Evolutionary conservation across 2,329 filamentous ascomycete species (phyloP).

Genomic region (Pyrenochaeta sp.): DNA sequence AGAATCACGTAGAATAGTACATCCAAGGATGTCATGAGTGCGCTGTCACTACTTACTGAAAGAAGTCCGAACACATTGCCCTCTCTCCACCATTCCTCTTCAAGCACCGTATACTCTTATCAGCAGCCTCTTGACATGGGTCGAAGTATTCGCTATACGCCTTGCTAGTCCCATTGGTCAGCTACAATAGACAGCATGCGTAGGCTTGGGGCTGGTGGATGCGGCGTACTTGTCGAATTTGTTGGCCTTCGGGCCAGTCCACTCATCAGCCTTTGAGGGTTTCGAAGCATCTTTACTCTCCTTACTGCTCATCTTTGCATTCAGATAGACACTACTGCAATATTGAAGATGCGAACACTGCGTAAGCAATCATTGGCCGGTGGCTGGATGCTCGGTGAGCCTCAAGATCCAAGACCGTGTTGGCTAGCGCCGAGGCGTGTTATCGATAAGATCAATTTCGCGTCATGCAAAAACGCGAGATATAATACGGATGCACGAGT

Average conservation of each 20-base stretch:
- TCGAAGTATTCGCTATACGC: slow-evolving; percentile 89
- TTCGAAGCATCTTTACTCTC: slow-evolving; percentile 9
- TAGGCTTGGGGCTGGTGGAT: background rate
- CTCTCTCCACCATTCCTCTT: slow-evolving; percentile 87
- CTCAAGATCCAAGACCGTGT: background rate
- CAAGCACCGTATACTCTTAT: slow-evolving; percentile 85
- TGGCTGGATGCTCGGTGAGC: background rate
- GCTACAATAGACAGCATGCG: background rate
- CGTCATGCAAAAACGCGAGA: background rate
- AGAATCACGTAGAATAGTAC: background rate
- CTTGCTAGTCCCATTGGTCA: slow-evolving; percentile 69
- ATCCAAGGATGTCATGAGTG: background rate
- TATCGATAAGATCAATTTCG: slow-evolving; percentile 18
- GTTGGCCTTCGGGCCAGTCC: slow-evolving; percentile 41
- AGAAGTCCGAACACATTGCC: slow-evolving; percentile 93
- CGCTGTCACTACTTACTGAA: slow-evolving; percentile 69
- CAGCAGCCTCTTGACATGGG: slow-evolving; percentile 91
- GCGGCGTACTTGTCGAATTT: slow-evolving; percentile 51
- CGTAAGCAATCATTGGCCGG: background rate
- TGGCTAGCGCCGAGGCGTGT: slow-evolving; percentile 7
- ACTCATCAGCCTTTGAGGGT: slow-evolving; percentile 29
- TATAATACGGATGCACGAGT: too few relatives aligned
- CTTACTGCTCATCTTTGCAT: too few relatives aligned
- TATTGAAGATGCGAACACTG: background rate
- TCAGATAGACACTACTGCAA: background rate